These are phyloP conservation scores for Solanum ossicruentum DNA, from an alignment of 257 asterid species.

Conservation along the genomic window DNA sequence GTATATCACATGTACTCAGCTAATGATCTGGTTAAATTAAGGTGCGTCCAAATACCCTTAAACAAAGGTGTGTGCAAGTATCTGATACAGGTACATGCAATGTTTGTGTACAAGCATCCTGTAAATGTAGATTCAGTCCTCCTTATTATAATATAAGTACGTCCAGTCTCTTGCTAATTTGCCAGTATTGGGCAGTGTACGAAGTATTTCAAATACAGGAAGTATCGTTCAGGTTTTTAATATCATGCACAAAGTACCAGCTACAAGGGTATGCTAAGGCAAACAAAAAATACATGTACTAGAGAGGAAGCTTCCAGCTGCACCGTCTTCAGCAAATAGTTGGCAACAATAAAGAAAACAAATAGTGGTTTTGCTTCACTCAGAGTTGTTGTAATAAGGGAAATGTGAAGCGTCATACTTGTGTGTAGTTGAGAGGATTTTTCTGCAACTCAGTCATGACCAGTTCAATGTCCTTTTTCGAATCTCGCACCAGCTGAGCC, in stretches of 20 bases:
- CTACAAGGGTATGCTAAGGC: not conserved
- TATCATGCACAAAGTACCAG: too few species aligned
- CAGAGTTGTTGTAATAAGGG: not conserved
- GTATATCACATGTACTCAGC: not conserved
- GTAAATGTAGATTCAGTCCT: not conserved
- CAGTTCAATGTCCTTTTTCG: constrained; percentile 58
- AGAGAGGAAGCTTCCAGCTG: not conserved
- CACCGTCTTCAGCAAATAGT: not conserved
- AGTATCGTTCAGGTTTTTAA: too few species aligned
- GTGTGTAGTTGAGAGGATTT: constrained; percentile 87
- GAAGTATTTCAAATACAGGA: too few species aligned
- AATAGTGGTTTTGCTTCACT: not conserved
- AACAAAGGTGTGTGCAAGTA: not conserved
- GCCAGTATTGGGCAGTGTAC: not conserved
- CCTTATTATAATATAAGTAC: not conserved
- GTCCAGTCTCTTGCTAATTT: not conserved
- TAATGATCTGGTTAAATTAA: not conserved
- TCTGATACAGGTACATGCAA: too few species aligned
- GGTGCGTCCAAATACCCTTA: not conserved
- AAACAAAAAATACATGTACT: not conserved
- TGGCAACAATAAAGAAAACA: not conserved
- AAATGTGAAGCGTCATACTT: constrained; percentile 27
- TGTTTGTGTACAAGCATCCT: not conserved
- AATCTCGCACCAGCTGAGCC: constrained; percentile 87
- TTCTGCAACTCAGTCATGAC: constrained; percentile 81